phyloP scores from a whole-genome alignment of 139 green algal species.

The Coelastrella sp. region DNA sequence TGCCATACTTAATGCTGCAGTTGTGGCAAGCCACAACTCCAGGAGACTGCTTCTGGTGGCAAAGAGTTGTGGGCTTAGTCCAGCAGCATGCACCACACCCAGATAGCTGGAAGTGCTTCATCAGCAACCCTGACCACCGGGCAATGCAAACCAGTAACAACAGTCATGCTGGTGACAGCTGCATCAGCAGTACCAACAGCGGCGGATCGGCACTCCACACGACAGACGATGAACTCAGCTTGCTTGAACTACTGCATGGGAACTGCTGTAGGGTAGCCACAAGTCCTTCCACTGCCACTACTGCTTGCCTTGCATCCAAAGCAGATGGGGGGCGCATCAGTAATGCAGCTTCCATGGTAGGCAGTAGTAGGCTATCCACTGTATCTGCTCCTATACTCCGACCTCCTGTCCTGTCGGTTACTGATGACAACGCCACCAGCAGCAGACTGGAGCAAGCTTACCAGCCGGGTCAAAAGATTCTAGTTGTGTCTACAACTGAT shows the following conservation, averaged over 20 bases:
- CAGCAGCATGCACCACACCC: slow-evolving; percentile 46
- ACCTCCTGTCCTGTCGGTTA: too few species aligned
- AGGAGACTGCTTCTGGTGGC: slow-evolving; percentile 52
- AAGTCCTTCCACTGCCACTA: background rate
- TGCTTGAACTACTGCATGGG: slow-evolving; percentile 11
- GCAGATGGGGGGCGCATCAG: too few species aligned
- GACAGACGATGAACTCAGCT: background rate
- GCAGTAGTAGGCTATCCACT: too few species aligned
- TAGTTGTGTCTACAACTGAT: background rate
- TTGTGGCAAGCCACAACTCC: slow-evolving; percentile 8
- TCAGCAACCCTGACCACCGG: too few species aligned
- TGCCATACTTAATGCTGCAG: slow-evolving; percentile 1
- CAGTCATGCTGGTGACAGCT: too few species aligned
- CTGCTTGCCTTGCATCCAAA: background rate
- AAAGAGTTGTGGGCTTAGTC: slow-evolving; percentile 58
- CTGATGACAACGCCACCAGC: background rate
- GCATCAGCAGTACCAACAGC: slow-evolving; percentile 21
- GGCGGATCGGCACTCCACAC: background rate
- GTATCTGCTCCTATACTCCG: too few species aligned
- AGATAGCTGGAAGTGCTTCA: slow-evolving; percentile 38
- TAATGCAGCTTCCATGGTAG: too few species aligned
- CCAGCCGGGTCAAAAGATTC: background rate
- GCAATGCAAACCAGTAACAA: too few species aligned
- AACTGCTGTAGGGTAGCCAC: background rate
- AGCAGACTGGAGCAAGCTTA: background rate